Evolutionary conservation across 1,284 basidiomycete species (phyloP).

Genomic region (Coniferiporia sulphurascens): DNA sequence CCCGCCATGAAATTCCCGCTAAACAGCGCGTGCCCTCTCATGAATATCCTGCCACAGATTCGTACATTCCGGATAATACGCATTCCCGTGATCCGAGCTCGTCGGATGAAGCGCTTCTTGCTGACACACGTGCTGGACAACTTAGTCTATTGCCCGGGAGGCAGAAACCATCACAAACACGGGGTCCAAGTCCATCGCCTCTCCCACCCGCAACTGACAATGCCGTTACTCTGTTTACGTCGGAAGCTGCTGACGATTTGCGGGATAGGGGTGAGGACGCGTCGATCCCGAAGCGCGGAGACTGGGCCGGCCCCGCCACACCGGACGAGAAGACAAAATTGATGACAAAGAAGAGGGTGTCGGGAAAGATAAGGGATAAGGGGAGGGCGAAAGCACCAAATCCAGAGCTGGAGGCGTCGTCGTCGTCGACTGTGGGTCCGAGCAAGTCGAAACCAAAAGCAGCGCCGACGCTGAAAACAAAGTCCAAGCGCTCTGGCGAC

Average conservation of each 20-base stretch:
- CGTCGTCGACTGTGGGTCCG: background rate
- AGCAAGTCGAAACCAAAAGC: background rate
- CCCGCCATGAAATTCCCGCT: background rate
- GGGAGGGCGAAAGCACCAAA: background rate
- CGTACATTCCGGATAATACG: background rate
- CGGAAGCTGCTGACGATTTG: conserved; percentile 15
- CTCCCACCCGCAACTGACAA: conserved; percentile 1
- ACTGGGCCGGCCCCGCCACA: background rate
- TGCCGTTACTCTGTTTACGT: conserved; percentile 9
- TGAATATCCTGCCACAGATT: background rate
- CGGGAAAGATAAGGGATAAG: background rate
- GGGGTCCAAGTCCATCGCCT: background rate
- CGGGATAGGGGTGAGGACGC: conserved; percentile 5
- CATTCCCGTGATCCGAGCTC: background rate
- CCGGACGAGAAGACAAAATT: background rate
- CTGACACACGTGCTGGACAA: background rate
- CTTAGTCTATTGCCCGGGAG: background rate
- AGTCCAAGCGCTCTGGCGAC: conserved; percentile 4
- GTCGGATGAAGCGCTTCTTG: background rate
- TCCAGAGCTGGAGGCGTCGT: background rate
- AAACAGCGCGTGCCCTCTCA: background rate
- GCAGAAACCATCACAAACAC: background rate
- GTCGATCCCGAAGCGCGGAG: conserved; percentile 15
- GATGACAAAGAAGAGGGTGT: conserved; percentile 1
- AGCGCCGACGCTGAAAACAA: background rate